Base-by-base conservation (phyloP, 2,329 filamentous ascomycete genomes). In the Hypomyces perniciosus region DNA sequence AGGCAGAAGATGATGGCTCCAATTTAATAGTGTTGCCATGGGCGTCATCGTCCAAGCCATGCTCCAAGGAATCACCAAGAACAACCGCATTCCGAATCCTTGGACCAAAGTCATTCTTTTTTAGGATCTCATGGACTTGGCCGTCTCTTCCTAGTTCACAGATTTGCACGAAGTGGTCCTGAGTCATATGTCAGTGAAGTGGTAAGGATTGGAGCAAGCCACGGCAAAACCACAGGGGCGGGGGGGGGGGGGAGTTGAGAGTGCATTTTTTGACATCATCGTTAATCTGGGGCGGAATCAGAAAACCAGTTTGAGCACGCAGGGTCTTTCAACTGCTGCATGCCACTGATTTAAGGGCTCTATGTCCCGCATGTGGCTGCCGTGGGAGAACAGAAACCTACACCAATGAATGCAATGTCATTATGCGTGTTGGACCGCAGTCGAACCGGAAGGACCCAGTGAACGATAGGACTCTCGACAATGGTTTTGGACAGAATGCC, bases 341-440 rank as follows among this genome's bases (percentile, higher is more conserved):
- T 20, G 20, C 20, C 20, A 20, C 20, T 20, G 20, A 20, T 20
- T 20, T 20, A 20, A 20, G 20, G 20, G 20, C 20, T 20, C 20
- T 20, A 20, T 20, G 20, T 20, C 20, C 20, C 20, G 20, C 20
- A 20, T 20, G 20, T 20, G 34, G 27, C 26, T 44, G 7, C 29
- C 8, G n/a, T 5, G 28, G 37, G 12, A n/a, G n/a, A 20, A 12
- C 20, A 6, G 8, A 26, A 35, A 77, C 82, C 69, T 75, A 86
- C 84, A 48, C 90, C 88, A 51, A 99, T 78, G 60, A 96, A 90
- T 35, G 91, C 85, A 56, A 96, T 81, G 70, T 97, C 91, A 59
- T 93, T 90, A 54, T 83, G 75, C 40, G 76, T 68, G 46, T 76
- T 74, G 50, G 84, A 84, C 52, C 91, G 80, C 53, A 97, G 74